Conservation (phyloP, 257 asterid species). For the Salvia splendens region DNA sequence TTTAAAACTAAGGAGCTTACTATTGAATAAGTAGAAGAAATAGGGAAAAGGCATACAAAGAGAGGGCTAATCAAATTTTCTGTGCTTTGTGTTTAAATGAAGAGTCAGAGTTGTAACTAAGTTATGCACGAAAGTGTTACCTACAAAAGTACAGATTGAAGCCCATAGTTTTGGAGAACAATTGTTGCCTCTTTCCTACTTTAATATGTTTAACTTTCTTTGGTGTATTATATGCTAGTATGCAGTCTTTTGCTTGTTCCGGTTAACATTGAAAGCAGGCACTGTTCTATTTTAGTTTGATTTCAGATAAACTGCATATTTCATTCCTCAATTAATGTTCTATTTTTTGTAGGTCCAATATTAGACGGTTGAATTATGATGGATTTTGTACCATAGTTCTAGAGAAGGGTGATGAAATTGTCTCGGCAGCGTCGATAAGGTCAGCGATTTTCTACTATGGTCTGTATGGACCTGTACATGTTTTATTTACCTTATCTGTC, state of each 20-base stretch:
- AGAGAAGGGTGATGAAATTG: conserved; percentile 84
- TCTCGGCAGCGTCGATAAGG: conserved; percentile 92
- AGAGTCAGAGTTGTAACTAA: conserved; percentile 2
- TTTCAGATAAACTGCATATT: conserved; percentile 18
- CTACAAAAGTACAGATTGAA: conserved; percentile 12
- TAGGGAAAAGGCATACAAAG: background rate
- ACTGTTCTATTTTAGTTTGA: conserved; percentile 8
- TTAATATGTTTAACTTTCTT: background rate
- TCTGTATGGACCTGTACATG: background rate
- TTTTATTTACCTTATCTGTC: conserved; percentile 5
- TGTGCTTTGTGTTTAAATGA: background rate
- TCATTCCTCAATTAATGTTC: conserved; percentile 26
- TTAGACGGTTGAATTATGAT: conserved; percentile 73
- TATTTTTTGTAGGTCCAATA: conserved; percentile 66
- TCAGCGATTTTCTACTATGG: conserved; percentile 33
- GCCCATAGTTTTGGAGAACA: conserved; percentile 18
- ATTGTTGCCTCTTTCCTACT: background rate
- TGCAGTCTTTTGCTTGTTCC: conserved; percentile 13
- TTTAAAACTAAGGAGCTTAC: conserved; percentile 12
- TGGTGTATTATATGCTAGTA: background rate
- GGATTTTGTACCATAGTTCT: conserved; percentile 78
- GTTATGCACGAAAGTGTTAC: conserved; percentile 16
- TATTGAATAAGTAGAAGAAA: background rate
- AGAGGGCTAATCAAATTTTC: conserved; percentile 11
- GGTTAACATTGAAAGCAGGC: background rate